These are phyloP conservation scores for Tetrapisispora taiwanensis DNA, from an alignment of 805 yeast genomes.

Conservation along the genomic window DNA sequence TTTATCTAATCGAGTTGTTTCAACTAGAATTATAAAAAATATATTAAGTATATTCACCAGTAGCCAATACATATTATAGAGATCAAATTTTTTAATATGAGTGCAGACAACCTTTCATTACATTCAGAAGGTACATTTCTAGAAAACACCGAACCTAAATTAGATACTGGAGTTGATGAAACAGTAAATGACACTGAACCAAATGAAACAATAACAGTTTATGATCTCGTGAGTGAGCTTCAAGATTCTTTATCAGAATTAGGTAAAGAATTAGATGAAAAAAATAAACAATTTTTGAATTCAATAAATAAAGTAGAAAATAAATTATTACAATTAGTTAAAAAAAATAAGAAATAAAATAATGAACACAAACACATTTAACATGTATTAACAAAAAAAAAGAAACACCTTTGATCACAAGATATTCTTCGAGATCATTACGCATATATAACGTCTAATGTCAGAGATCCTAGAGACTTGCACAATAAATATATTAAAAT, in stretches of 20 bases:
- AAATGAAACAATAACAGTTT: constrained; percentile 15
- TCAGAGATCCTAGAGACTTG: too few relatives aligned
- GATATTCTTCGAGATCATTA: too few relatives aligned
- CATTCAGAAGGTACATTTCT: constrained; percentile 4
- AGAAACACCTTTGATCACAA: too few relatives aligned
- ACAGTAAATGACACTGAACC: constrained; percentile 2
- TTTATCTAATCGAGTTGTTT: too few relatives aligned
- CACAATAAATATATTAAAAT: too few relatives aligned
- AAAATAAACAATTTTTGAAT: constrained; percentile 17
- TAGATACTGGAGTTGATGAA: neutral
- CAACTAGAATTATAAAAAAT: too few relatives aligned
- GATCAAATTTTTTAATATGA: too few relatives aligned
- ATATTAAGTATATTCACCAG: too few relatives aligned
- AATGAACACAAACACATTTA: neutral
- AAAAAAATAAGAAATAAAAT: neutral
- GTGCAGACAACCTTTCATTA: constrained; percentile 4
- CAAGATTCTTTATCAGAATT: constrained; percentile 18
- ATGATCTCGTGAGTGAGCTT: constrained; percentile 22
- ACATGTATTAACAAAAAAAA: too few relatives aligned
- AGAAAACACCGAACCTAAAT: constrained; percentile 4
- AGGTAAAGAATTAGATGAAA: constrained; percentile 9
- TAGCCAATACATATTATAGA: too few relatives aligned
- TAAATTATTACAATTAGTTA: constrained; percentile 9
- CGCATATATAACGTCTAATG: too few relatives aligned
- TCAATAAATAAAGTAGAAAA: constrained; percentile 15